Conservation (phyloP, 768 basidiomycete genomes). For the Suillus weaverae region DNA sequence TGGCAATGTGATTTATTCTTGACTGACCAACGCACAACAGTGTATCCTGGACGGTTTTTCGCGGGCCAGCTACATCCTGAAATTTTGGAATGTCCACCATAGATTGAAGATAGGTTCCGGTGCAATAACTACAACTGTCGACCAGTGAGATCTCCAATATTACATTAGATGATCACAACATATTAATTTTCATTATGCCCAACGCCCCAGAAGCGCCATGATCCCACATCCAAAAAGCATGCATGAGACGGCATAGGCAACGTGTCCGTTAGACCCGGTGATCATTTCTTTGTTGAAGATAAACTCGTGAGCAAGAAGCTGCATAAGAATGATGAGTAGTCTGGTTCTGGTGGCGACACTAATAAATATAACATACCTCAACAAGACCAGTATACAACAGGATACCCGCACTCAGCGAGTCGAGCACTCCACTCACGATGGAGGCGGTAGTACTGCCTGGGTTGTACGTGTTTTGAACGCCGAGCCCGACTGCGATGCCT, state of each 20-base stretch:
- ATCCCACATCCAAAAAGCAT: slow-evolving; percentile 82
- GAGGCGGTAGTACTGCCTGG: slow-evolving; percentile 72
- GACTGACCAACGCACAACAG: background rate
- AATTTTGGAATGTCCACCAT: background rate
- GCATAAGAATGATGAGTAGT: slow-evolving; percentile 9
- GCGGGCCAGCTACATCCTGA: too few species aligned
- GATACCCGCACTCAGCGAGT: slow-evolving; percentile 85
- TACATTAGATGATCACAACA: background rate
- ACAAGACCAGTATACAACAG: slow-evolving; percentile 86
- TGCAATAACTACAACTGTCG: background rate
- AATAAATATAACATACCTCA: slow-evolving; percentile 50
- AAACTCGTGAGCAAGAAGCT: slow-evolving; percentile 94
- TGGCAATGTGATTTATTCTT: background rate
- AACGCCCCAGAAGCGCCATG: slow-evolving; percentile 90
- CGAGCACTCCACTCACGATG: slow-evolving; percentile 83
- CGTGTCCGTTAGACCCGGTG: slow-evolving; percentile 55
- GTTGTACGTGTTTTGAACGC: slow-evolving; percentile 76
- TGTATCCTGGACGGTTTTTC: background rate
- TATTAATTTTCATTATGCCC: slow-evolving; percentile 59
- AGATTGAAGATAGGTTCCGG: background rate
- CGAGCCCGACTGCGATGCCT: slow-evolving; percentile 85
- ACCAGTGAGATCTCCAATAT: background rate
- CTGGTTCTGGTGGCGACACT: background rate
- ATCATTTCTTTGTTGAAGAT: slow-evolving; percentile 87
- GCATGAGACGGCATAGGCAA: slow-evolving; percentile 72